These are phyloP conservation scores for Trichoderma arundinaceum DNA, from an alignment of 2,329 filamentous ascomycete species.

Conservation along the genomic window DNA sequence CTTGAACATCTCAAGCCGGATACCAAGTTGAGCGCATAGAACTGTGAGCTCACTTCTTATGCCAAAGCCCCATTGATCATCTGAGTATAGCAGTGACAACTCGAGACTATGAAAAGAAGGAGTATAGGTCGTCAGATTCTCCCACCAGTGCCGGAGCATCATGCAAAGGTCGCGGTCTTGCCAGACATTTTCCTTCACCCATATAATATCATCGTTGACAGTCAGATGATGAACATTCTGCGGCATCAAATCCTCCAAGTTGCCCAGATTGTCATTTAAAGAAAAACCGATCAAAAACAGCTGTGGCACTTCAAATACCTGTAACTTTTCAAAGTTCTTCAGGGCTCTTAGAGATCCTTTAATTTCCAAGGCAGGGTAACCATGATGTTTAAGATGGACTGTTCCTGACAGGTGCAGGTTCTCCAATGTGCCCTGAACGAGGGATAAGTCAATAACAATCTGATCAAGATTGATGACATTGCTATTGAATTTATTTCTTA, in stretches of 20 bases:
- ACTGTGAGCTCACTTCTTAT: slow-evolving; percentile 7
- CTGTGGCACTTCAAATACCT: background rate
- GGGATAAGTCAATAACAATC: background rate
- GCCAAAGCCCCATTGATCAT: background rate
- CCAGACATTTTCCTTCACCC: background rate
- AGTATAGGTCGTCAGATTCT: background rate
- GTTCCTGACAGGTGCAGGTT: background rate
- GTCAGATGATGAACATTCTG: background rate
- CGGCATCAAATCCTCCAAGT: background rate
- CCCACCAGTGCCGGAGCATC: slow-evolving; percentile 2
- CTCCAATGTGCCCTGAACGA: slow-evolving; percentile 4
- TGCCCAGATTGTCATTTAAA: background rate
- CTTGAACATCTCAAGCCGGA: background rate
- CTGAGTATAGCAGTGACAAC: background rate
- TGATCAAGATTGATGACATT: slow-evolving; percentile 2
- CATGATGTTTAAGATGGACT: too few species aligned
- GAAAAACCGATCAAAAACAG: slow-evolving; percentile 5
- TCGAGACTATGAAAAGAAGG: slow-evolving; percentile 5
- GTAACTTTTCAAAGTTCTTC: background rate
- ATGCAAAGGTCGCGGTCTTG: background rate
- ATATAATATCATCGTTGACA: slow-evolving; percentile 1
- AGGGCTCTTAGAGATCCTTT: slow-evolving; percentile 7
- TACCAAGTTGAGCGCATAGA: slow-evolving; percentile 2
- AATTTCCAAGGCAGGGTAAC: background rate
- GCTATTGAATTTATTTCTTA: background rate